Conservation (phyloP, 2,329 filamentous ascomycete species). For the Chaetomiaceae sp. region DNA sequence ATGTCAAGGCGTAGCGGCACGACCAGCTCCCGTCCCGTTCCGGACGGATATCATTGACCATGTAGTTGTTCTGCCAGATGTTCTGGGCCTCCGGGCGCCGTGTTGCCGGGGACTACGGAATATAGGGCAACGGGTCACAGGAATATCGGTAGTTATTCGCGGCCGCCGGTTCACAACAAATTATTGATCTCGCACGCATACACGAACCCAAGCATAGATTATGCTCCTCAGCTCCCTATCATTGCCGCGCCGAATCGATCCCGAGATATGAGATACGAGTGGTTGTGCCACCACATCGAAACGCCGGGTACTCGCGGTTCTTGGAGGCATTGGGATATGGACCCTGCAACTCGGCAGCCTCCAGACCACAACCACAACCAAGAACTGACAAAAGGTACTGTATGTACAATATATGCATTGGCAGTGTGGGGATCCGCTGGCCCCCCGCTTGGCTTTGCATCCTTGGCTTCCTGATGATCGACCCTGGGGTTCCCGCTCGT, state of each 20-base stretch:
- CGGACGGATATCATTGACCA: not conserved
- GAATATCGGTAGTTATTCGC: too few species aligned
- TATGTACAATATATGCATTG: too few species aligned
- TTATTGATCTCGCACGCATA: too few species aligned
- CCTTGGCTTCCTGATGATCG: not conserved
- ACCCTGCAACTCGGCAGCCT: not conserved
- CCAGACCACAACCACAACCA: not conserved
- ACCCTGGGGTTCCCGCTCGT: too few species aligned
- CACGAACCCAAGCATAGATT: not conserved
- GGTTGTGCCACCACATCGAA: not conserved
- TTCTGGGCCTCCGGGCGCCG: not conserved
- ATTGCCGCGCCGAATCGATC: not conserved
- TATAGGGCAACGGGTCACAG: too few species aligned
- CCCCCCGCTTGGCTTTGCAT: not conserved
- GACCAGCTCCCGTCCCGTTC: not conserved
- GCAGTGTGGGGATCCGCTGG: not conserved
- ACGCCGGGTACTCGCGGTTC: slow-evolving; percentile 6
- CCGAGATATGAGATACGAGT: not conserved
- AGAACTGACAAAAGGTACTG: not conserved
- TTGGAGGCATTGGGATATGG: not conserved
- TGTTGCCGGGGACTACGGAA: too few species aligned
- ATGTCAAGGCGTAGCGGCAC: not conserved
- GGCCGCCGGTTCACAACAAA: too few species aligned
- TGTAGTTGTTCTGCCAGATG: not conserved
- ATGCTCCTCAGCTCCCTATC: not conserved